phyloP scores from a whole-genome alignment of 2,329 filamentous ascomycete genomes.

The Microascus cirrosus region DNA sequence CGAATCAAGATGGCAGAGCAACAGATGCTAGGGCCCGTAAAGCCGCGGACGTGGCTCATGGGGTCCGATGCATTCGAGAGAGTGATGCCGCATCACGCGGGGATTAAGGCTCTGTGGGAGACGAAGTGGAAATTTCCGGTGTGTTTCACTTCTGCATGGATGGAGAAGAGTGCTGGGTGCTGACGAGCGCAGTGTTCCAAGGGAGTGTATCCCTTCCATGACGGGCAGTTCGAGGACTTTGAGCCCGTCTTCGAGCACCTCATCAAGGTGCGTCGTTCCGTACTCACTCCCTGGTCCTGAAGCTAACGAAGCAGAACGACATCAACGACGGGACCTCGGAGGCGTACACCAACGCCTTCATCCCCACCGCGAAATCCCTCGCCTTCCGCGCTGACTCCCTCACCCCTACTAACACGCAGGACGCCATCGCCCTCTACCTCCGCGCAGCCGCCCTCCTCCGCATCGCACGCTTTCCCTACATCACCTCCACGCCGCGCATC shows the following conservation, averaged over 20 bases:
- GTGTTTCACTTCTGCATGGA: conserved; percentile 13
- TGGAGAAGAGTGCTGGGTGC: not conserved
- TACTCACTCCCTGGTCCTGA: not conserved
- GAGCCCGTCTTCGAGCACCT: conserved; percentile 55
- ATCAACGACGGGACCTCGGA: conserved; percentile 56
- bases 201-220: conserved; percentile 65
- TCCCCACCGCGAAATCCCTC: conserved; percentile 49
- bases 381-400: conserved; percentile 38
- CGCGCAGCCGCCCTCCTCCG: conserved; percentile 63
- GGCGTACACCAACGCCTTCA: conserved; percentile 52
- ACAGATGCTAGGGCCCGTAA: not conserved
- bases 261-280: conserved; percentile 29
- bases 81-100: conserved; percentile 44
- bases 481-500: conserved; percentile 24
- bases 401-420: conserved; percentile 31
- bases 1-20: not conserved
- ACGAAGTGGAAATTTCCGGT: conserved; percentile 64
- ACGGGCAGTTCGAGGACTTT: conserved; percentile 57
- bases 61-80: conserved; percentile 27
- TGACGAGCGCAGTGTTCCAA: conserved; percentile 34
- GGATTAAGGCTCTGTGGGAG: conserved; percentile 57
- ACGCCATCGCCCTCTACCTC: conserved; percentile 53
- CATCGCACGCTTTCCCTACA: conserved; percentile 59
- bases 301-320: conserved; percentile 27
- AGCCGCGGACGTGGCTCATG: conserved; percentile 26